phyloP scores from a whole-genome alignment of 805 yeast genomes.

The Schwanniomyces occidentalis region DNA sequence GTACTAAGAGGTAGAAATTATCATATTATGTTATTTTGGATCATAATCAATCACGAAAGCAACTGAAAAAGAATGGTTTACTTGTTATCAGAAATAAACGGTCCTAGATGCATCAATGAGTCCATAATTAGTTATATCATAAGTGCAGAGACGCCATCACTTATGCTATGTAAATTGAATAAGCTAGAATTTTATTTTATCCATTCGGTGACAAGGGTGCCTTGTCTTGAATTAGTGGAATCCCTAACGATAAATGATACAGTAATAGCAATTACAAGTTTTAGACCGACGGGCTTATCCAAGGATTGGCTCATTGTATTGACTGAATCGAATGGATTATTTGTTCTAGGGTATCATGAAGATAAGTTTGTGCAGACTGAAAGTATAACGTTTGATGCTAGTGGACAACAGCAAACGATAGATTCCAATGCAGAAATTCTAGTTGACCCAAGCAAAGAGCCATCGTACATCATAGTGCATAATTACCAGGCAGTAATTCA shows the following conservation, averaged over 20 bases:
- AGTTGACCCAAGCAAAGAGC: slow-evolving; percentile 9
- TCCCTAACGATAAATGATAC: slow-evolving; percentile 13
- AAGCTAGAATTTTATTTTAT: slow-evolving; percentile 14
- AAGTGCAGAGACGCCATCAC: slow-evolving; percentile 4
- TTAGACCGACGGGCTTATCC: slow-evolving; percentile 8
- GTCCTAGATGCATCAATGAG: slow-evolving; percentile 13
- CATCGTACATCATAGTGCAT: slow-evolving; percentile 20
- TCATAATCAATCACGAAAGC: too few species aligned
- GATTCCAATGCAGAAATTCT: slow-evolving; percentile 21
- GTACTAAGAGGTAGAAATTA: too few species aligned
- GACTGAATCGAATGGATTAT: slow-evolving; percentile 12
- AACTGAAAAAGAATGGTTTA: slow-evolving; percentile 16
- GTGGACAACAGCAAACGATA: slow-evolving; percentile 23
- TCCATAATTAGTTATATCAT: slow-evolving; percentile 14
- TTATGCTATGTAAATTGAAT: slow-evolving; percentile 13
- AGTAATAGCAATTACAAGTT: slow-evolving; percentile 11
- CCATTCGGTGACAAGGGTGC: neutral
- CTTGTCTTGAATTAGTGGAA: slow-evolving; percentile 10
- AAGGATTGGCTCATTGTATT: slow-evolving; percentile 15
- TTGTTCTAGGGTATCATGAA: slow-evolving; percentile 11
- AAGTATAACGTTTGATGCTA: slow-evolving; percentile 13
- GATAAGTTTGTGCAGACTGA: slow-evolving; percentile 9
- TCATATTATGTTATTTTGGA: too few species aligned
- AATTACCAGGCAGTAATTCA: slow-evolving; percentile 19
- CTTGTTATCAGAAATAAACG: slow-evolving; percentile 18